Base-by-base conservation (phyloP, 441 rosid genomes). In the Sinapis alba region DNA sequence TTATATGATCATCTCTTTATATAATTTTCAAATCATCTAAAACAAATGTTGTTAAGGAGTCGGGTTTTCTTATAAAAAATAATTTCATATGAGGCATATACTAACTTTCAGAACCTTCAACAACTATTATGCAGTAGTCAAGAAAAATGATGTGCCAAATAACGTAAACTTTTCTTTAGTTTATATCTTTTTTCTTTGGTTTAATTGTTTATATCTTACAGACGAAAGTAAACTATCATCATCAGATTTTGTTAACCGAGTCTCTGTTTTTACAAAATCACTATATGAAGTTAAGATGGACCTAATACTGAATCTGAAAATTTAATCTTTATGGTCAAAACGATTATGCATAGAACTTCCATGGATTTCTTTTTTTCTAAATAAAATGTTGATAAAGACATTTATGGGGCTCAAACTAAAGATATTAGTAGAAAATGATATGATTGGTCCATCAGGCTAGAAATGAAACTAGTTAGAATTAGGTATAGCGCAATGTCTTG, bases 401-500 rank as follows among this genome's bases (percentile, higher is more conserved):
- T 23, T 59, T 67, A 18, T 58, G 62, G 32, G 67, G 28, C 36
- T 23, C 18, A 47, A 36, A 68, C 30, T 12, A 26, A 62, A 38
- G 58, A 53, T 53, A 68, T 69, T 51, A 69, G 65, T 75, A 50
- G 69, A 65, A 67, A 76, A 70, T 58, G 80, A 50, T 43, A 32
- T 51, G 76, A 69, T 32, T 74, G 69, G 75, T 61, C 65, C 64
- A 47, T 69, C 47, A 65, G 16, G 59, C 68, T 32, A 63, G 79
- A 71, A 74, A 68, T 70, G 78, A 67, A 38, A 51, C 78, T 79
- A 81, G 83, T 84, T 79, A 73, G 38, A 74, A 23, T 66, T 69
- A 26, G 77, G 75, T 61, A 50, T 69, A 47, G 76, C 27, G 72
- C 73, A 76, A 73, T 73, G 71, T 59, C 59, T 28, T 43, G 23